phyloP scores from a whole-genome alignment of 176 grass and related monocot species.

The Puya raimondii region DNA sequence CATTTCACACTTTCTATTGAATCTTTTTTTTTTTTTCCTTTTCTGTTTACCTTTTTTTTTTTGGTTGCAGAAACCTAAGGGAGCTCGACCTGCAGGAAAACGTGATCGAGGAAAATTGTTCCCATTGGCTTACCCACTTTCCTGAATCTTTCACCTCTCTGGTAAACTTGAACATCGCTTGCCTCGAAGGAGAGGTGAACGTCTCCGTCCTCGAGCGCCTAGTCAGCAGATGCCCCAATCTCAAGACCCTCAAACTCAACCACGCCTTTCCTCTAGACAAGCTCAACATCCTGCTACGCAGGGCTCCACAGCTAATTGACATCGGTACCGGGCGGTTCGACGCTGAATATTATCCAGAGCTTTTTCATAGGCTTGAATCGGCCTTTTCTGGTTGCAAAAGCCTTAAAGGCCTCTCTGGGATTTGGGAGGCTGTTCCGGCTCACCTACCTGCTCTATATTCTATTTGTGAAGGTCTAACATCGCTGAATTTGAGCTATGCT shows the following conservation, averaged over 20 bases:
- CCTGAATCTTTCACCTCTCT: conserved; percentile 54
- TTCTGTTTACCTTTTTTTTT: conserved; percentile 15
- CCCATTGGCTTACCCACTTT: conserved; percentile 47
- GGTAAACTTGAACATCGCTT: conserved; percentile 54
- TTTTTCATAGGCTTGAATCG: conserved; percentile 39
- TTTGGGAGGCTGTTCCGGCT: conserved; percentile 41
- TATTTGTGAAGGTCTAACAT: conserved; percentile 52
- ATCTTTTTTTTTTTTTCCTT: not conserved
- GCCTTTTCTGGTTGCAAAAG: conserved; percentile 42
- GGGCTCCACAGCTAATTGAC: conserved; percentile 43
- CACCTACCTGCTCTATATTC: conserved; percentile 54
- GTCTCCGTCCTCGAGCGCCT: conserved; percentile 40
- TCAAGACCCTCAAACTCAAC: conserved; percentile 56
- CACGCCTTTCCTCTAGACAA: conserved; percentile 52
- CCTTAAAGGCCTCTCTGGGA: conserved; percentile 43
- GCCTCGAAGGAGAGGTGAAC: conserved; percentile 56
- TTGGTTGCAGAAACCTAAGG: conserved; percentile 41
- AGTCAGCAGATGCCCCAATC: conserved; percentile 49
- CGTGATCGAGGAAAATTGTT: conserved; percentile 45
- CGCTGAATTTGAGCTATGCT: conserved; percentile 60
- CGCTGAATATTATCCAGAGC: conserved; percentile 35
- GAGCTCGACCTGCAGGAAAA: conserved; percentile 60
- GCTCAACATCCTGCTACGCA: conserved; percentile 35
- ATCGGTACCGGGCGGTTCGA: conserved; percentile 44
- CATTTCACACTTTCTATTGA: not conserved